A percentile compares a stretch with the other conserved stretches of the same genome.
These are phyloP conservation scores for Arxiozyma slooffiae DNA, from an alignment of 1,139 yeast species.

Conservation along the genomic window DNA sequence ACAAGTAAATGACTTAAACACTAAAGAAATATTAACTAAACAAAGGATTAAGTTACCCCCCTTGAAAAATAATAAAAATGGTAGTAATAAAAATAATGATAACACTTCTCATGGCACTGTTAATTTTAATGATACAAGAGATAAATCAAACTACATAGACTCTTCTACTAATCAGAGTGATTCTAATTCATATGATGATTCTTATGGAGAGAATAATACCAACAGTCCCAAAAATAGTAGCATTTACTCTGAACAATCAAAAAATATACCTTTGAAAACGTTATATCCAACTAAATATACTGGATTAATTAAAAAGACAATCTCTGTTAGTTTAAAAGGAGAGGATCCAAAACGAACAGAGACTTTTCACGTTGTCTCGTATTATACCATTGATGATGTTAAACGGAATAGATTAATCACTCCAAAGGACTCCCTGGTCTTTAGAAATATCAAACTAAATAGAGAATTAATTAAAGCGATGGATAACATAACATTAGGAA, in stretches of 20 bases:
- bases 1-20: neutral
- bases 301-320: slow-evolving; percentile 75
- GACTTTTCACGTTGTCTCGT: slow-evolving; percentile 68
- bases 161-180: neutral
- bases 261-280: slow-evolving; percentile 6
- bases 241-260: neutral
- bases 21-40: neutral
- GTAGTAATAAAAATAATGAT: neutral
- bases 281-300: slow-evolving; percentile 53
- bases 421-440: slow-evolving; percentile 47
- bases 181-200: neutral
- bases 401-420: slow-evolving; percentile 44
- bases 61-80: slow-evolving; percentile 1
- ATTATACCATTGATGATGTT: slow-evolving; percentile 70
- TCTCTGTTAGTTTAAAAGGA: slow-evolving; percentile 45
- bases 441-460: slow-evolving; percentile 46
- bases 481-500: slow-evolving; percentile 51
- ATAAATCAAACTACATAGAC: neutral
- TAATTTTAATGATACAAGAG: neutral
- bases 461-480: slow-evolving; percentile 52
- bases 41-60: slow-evolving; percentile 11
- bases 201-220: slow-evolving; percentile 12
- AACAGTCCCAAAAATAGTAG: neutral
- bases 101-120: neutral
- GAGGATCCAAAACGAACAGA: slow-evolving; percentile 26